These are phyloP conservation scores for Mortierella sp. DNA, from an alignment of 371 early-diverging fungal species.

Conservation along the genomic window DNA sequence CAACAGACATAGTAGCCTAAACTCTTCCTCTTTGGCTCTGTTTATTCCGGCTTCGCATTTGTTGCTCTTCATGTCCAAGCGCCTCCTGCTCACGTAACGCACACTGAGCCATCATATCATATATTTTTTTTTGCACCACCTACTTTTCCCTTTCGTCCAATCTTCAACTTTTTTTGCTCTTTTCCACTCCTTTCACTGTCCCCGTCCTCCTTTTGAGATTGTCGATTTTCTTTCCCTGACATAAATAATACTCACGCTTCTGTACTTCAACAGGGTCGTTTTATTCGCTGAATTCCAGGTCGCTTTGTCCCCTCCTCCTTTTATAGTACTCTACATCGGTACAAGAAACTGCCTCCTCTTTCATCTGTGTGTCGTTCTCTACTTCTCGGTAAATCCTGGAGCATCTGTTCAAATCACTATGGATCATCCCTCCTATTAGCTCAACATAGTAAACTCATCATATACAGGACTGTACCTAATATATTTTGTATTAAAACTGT, in stretches of 20 bases:
- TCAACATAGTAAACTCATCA: not conserved
- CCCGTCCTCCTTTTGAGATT: not conserved
- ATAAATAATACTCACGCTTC: not conserved
- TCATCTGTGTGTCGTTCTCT: not conserved
- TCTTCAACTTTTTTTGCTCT: not conserved
- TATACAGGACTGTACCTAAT: no score
- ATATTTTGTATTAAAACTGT: not conserved
- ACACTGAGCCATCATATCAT: not conserved
- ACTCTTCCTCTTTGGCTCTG: not conserved
- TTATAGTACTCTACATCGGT: not conserved
- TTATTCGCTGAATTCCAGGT: not conserved
- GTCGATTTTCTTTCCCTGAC: not conserved
- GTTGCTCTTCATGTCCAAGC: conserved; percentile 10
- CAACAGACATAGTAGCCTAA: not conserved
- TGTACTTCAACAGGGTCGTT: not conserved
- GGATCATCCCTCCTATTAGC: no score
- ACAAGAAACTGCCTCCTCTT: not conserved
- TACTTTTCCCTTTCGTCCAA: no score
- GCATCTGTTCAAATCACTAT: no score
- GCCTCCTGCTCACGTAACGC: conserved; percentile 24
- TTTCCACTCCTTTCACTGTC: not conserved
- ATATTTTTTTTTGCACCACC: not conserved
- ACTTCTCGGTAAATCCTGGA: no score
- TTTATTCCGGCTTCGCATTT: not conserved
- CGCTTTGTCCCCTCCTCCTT: not conserved